Base-by-base conservation (phyloP, 352 stramenopile species). In the Globisporangium spinosum region DNA sequence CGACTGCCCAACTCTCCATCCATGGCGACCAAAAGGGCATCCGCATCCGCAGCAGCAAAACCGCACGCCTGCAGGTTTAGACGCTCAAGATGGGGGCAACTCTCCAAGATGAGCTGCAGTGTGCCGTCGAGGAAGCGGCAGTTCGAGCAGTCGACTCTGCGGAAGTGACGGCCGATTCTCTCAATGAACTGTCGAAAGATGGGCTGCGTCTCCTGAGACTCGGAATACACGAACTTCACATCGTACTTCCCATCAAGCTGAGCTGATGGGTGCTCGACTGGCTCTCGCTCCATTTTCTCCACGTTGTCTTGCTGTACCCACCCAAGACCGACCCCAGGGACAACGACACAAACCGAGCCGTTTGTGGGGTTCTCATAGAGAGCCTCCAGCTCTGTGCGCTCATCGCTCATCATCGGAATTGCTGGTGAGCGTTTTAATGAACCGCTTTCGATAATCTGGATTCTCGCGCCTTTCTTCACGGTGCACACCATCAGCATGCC, bases 51-150 rank as follows among this genome's bases (percentile, higher is more conserved):
- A 15, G 27, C 35, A 2, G 13, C 13, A 49, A 64, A 35, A 17
- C 15, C 3, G 25, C 58, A 64, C 22, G 58, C 58, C 15, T 55
- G 38, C 10, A 55, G 20, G 23, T 64, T 64, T 25, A 64, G 4
- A 20, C 43, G 40, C 25, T 64, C 38, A 3, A 64, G 58, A 3
- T 54, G 17, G 3, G 38, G 40, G 6, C 38, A 64, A 9, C 15
- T 53, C 1, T 51, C 58, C 17, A 55, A 9, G 4, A 51, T 56
- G 23, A 49, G 17, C 0, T 34, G 34, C 22, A 64, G 40, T 12
- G 58, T 35, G 2, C 40, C 58, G 6, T 54, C 58, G 4, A 22
- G 38, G 23, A 64, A 64, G 15, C 38, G 35, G 40, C 40, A 55
- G 23, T 55, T 64, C 5, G 40, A 35, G 23, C 22, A 64, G 22